Base-by-base conservation (phyloP, 2,329 filamentous ascomycete genomes). In the Aspergillus cejpii region DNA sequence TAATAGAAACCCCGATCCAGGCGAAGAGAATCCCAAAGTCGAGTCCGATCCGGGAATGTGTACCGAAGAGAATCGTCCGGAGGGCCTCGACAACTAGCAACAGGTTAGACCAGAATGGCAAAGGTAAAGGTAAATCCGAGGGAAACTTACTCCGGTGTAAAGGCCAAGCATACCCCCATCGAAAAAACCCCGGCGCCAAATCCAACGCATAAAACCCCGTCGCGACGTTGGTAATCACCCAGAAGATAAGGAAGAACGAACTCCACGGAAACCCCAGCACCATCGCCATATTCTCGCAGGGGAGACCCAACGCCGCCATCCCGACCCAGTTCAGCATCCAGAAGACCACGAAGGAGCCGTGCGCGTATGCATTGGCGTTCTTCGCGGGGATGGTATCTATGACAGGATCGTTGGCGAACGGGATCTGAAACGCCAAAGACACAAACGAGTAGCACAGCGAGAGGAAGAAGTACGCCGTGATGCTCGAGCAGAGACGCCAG, bases 221-320 rank as follows among this genome's bases (percentile, higher is more conserved):
- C 0, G 73, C 68, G 0, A 83, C 78, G 54, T 85, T 85, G 5
- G 77, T 75, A 44, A 84, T 80, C 33, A 84, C 78, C 80, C 79
- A 83, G 54, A 82, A 83, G 44, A 84, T 81, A 1, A 85, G 63
- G 73, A 80, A 85, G 0, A 82, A 59, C 0, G 78, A 73, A 41
- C 71, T 76, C 79, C 79, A 84, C 0, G 78, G 80, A 53, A 76
- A 69, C 0, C 78, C 79, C 3, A 84, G 66, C 1, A 83, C 55
- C 76, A 82, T 83, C 0, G 77, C 77, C 21, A 80, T 74, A 53
- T 84, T 84, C 64, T 84, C 80, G 55, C 78, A 81, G 0, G 80
- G 78, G 2, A 84, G 62, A 0, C 80, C 81, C 1, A 84, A 56
- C 0, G 80, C 79, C 6, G 72, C 68, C 80, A 84, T 84, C 6